Evolutionary conservation across 140 eudicot genomes (phyloP).

Genomic region (Flaveria floridana): DNA sequence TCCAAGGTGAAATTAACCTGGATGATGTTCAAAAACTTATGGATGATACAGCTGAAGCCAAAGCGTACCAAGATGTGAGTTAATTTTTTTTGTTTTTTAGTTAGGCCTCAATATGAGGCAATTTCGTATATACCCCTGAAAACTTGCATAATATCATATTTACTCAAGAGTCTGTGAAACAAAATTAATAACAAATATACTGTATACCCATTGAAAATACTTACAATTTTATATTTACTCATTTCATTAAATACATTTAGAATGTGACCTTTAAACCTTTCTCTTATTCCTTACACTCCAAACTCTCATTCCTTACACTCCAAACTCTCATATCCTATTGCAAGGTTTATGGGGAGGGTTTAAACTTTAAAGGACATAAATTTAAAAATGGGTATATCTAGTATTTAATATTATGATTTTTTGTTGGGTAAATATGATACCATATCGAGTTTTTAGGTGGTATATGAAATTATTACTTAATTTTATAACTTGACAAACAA

Average conservation of each 20-base stretch:
- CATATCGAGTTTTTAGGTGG: neutral
- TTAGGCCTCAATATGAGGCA: neutral
- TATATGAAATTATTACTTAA: neutral
- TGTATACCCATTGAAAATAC: neutral
- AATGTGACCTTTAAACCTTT: neutral
- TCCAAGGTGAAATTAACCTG: conserved; percentile 84
- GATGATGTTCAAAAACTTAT: conserved; percentile 97
- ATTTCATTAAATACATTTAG: neutral
- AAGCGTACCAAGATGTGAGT: conserved; percentile 94
- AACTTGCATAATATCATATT: neutral
- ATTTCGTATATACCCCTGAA: neutral
- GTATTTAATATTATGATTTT: no score
- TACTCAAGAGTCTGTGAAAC: neutral
- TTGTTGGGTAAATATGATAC: neutral
- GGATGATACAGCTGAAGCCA: conserved; percentile 99
- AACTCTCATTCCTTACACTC: neutral
- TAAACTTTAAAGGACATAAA: neutral
- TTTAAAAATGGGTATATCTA: neutral
- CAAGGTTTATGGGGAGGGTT: neutral
- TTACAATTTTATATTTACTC: neutral
- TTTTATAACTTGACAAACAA: neutral
- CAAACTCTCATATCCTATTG: neutral
- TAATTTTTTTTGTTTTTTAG: neutral
- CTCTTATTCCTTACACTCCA: neutral
- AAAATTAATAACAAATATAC: neutral